Evolutionary conservation across 768 basidiomycete genomes (phyloP).

Genomic region (Filobasidium floriforme): DNA sequence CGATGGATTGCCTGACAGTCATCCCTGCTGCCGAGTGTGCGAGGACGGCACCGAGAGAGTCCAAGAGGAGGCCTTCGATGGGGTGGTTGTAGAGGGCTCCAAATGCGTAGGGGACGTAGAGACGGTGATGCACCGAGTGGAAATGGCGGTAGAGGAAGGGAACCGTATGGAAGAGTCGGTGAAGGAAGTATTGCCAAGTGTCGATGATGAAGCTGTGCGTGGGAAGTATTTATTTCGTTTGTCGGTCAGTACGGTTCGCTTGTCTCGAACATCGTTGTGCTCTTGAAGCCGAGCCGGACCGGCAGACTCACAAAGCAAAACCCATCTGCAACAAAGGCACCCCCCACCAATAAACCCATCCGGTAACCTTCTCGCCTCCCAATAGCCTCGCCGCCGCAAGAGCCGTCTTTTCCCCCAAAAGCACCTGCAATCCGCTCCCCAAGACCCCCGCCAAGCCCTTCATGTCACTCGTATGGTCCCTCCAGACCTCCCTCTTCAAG

Average conservation of each 20-base stretch:
- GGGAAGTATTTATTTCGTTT: too few species aligned
- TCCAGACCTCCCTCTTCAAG: constrained; percentile 32
- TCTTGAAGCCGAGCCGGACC: not conserved
- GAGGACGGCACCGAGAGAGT: constrained; percentile 68
- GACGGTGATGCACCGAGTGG: constrained; percentile 88
- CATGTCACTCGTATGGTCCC: constrained; percentile 41
- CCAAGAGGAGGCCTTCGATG: constrained; percentile 83
- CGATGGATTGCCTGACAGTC: constrained; percentile 63
- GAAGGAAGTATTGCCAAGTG: constrained; percentile 96
- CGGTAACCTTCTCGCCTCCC: constrained; percentile 49
- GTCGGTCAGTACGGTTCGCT: not conserved
- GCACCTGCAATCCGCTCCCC: constrained; percentile 44
- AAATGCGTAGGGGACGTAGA: constrained; percentile 94
- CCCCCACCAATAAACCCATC: constrained; percentile 86
- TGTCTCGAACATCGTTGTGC: not conserved
- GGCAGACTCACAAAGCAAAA: constrained; percentile 66
- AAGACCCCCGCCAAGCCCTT: constrained; percentile 43
- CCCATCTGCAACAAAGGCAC: constrained; percentile 67
- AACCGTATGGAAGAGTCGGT: constrained; percentile 83
- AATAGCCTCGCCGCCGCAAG: constrained; percentile 43
- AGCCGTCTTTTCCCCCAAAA: constrained; percentile 49
- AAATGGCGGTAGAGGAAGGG: constrained; percentile 82
- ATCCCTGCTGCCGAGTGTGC: constrained; percentile 65
- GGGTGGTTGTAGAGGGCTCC: constrained; percentile 98
- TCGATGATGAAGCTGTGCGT: constrained; percentile 91